These are phyloP conservation scores for Huntiella omanensis DNA, from an alignment of 2,329 filamentous ascomycete genomes.

Conservation along the genomic window DNA sequence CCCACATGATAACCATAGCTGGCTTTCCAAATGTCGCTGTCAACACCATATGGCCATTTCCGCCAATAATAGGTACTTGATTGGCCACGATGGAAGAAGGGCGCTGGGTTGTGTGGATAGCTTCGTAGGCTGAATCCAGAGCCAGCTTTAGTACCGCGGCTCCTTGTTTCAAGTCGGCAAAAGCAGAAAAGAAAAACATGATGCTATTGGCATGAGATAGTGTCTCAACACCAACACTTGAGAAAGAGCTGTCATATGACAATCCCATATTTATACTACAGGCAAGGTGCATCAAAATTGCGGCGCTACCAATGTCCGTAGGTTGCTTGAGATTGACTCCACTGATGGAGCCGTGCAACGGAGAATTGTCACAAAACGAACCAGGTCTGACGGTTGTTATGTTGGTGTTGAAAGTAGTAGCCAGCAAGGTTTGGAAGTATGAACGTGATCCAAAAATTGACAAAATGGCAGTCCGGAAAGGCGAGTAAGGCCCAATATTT, in stretches of 20 bases:
- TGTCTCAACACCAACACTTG: neutral
- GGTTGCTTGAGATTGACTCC: conserved; percentile 1
- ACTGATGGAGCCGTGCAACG: conserved; percentile 4
- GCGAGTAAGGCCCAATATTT: conserved; percentile 10
- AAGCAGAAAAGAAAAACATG: conserved; percentile 7
- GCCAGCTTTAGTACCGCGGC: conserved; percentile 5
- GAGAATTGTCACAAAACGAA: conserved; percentile 3
- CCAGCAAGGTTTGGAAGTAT: conserved; percentile 5
- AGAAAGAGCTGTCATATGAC: neutral
- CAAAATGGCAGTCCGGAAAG: conserved; percentile 7
- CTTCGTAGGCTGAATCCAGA: conserved; percentile 8
- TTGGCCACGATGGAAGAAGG: neutral
- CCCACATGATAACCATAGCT: conserved; percentile 8
- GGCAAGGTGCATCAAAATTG: conserved; percentile 6
- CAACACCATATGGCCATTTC: conserved; percentile 7
- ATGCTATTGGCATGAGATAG: conserved; percentile 5
- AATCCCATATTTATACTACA: conserved; percentile 5
- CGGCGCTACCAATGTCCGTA: conserved; percentile 6
- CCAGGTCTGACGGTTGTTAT: neutral
- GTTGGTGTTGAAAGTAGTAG: conserved; percentile 5
- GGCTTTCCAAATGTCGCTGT: conserved; percentile 2
- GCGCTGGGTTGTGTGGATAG: conserved; percentile 2
- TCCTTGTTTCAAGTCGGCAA: neutral
- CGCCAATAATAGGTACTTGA: conserved; percentile 10
- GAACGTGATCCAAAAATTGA: conserved; percentile 7